Evolutionary conservation across 1,284 basidiomycete genomes (phyloP).

Genomic region (Sporisorium iseilematis-ciliati): DNA sequence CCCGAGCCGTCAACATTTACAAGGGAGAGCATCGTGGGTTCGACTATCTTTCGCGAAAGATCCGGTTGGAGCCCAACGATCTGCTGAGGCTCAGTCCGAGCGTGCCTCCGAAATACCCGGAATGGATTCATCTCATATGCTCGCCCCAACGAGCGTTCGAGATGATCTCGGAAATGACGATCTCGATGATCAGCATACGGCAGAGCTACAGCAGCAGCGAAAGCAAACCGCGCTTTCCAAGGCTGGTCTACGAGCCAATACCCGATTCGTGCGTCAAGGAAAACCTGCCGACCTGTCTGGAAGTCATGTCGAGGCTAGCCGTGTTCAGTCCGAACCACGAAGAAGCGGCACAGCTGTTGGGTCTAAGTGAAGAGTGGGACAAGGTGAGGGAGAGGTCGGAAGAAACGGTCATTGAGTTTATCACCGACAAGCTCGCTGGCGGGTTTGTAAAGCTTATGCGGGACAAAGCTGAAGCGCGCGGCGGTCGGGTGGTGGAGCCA

Average conservation of each 20-base stretch:
- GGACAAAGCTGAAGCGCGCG: neutral
- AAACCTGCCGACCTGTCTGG: conserved; percentile 78
- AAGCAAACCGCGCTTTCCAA: conserved; percentile 71
- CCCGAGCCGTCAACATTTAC: conserved; percentile 81
- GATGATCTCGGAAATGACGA: conserved; percentile 78
- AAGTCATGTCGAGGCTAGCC: conserved; percentile 76
- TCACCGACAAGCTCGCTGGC: conserved; percentile 22
- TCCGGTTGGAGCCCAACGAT: conserved; percentile 80
- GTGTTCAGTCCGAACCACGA: conserved; percentile 75
- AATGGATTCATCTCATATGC: conserved; percentile 86
- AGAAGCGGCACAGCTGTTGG: conserved; percentile 71
- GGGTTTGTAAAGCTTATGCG: conserved; percentile 17
- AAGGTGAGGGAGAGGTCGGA: neutral
- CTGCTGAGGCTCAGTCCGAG: conserved; percentile 73
- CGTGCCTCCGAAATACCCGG: conserved; percentile 72
- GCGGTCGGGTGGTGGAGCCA: neutral
- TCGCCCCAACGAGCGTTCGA: conserved; percentile 79
- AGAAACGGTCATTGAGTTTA: conserved; percentile 21
- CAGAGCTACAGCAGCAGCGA: conserved; percentile 71
- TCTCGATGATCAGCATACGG: conserved; percentile 60
- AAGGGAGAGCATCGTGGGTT: conserved; percentile 80
- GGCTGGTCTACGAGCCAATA: conserved; percentile 85
- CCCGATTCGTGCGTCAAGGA: conserved; percentile 74
- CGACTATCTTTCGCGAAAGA: conserved; percentile 81
- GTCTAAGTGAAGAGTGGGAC: conserved; percentile 33